Conservation (phyloP, 805 yeast species). For the Candida xiaguanensis region DNA sequence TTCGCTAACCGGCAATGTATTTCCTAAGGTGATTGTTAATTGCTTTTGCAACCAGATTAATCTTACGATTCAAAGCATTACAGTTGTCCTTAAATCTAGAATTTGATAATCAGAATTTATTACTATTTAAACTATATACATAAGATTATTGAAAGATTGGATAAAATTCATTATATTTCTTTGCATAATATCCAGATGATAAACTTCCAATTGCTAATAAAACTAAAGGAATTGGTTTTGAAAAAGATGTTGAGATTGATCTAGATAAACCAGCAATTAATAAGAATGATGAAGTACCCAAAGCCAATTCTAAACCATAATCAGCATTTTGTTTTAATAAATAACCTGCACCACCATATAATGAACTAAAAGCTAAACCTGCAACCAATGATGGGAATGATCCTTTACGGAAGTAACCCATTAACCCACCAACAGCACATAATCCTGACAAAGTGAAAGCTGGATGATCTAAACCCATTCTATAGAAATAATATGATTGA, state of each 20-base stretch:
- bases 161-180: conserved; percentile 74
- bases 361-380: conserved; percentile 58
- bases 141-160: conserved; percentile 16
- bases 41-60: too few relatives aligned
- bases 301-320: conserved; percentile 77
- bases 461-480: conserved; percentile 66
- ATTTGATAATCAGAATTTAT: too few relatives aligned
- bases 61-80: too few relatives aligned
- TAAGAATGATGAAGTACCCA: conserved; percentile 65
- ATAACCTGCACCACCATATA: conserved; percentile 72
- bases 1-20: background rate
- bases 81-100: too few relatives aligned
- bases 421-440: conserved; percentile 64
- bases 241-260: conserved; percentile 53
- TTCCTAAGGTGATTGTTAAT: background rate
- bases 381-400: conserved; percentile 80
- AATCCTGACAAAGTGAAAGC: conserved; percentile 68
- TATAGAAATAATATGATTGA: too few relatives aligned
- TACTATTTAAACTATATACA: too few relatives aligned
- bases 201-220: conserved; percentile 61
- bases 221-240: conserved; percentile 72
- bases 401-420: conserved; percentile 64
- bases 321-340: conserved; percentile 68
- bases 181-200: conserved; percentile 64
- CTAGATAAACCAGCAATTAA: conserved; percentile 72